These are phyloP conservation scores for Myxozyma lipomycoides DNA, from an alignment of 805 yeast species.

Conservation along the genomic window DNA sequence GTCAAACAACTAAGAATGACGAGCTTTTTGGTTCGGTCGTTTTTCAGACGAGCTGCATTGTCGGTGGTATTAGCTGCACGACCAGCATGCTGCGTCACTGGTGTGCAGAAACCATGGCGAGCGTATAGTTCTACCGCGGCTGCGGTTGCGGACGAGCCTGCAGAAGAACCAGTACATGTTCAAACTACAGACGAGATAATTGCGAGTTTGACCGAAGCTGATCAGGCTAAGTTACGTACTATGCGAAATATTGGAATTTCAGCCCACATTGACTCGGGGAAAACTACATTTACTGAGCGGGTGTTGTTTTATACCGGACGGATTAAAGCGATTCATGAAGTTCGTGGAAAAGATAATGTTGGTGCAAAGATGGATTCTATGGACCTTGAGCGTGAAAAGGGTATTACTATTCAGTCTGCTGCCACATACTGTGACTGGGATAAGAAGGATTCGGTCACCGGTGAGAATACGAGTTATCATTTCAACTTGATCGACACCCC, in stretches of 20 bases:
- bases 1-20: too few relatives aligned
- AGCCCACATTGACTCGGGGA: constrained; percentile 97
- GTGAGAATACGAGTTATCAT: constrained; percentile 61
- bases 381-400: constrained; percentile 98
- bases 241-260: constrained; percentile 96
- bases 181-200: constrained; percentile 28
- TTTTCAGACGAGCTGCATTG: too few relatives aligned
- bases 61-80: too few relatives aligned
- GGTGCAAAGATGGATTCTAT: constrained; percentile 99
- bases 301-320: constrained; percentile 95
- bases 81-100: too few relatives aligned
- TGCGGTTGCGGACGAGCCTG: constrained; percentile 4
- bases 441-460: constrained; percentile 28
- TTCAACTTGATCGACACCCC: constrained; percentile 97
- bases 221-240: constrained; percentile 45
- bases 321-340: constrained; percentile 90
- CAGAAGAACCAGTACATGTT: background rate
- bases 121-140: constrained; percentile 7
- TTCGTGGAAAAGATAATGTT: constrained; percentile 90
- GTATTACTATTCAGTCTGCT: constrained; percentile 97
- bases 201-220: constrained; percentile 36
- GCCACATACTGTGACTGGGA: constrained; percentile 97
- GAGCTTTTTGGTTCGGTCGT: too few relatives aligned
- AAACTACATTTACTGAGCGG: constrained; percentile 96
- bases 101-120: too few relatives aligned